A percentile compares a stretch with the other conserved stretches of the same genome.
Evolutionary conservation across 2,329 filamentous ascomycete species (phyloP).

Genomic region (Neoscytalidium dimidiatum): DNA sequence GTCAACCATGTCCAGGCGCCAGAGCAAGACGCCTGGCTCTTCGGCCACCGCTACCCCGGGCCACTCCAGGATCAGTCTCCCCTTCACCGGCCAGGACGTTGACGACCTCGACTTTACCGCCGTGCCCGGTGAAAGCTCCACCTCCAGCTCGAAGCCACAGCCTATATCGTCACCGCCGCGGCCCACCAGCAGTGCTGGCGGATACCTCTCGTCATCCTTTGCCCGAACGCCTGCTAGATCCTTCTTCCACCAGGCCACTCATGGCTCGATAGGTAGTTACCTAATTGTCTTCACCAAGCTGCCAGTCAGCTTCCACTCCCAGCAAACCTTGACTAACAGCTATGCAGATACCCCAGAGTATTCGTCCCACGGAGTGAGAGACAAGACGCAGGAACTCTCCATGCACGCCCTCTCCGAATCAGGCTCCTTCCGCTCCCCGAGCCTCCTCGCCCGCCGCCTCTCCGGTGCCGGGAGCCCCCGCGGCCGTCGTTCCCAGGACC

Average conservation of each 20-base stretch:
- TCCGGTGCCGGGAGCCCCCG: slow-evolving; percentile 2
- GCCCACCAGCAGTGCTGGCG: slow-evolving; percentile 9
- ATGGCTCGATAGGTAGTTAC: slow-evolving; percentile 58
- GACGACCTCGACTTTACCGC: slow-evolving; percentile 19
- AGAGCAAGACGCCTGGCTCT: slow-evolving; percentile 6
- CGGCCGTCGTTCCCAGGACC: slow-evolving; percentile 1
- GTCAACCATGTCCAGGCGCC: slow-evolving; percentile 7
- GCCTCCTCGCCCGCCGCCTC: slow-evolving; percentile 11
- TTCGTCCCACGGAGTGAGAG: slow-evolving; percentile 73
- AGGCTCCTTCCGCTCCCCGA: slow-evolving; percentile 20
- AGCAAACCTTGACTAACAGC: slow-evolving; percentile 5
- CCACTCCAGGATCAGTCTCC: slow-evolving; percentile 13
- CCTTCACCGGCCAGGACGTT: slow-evolving; percentile 19
- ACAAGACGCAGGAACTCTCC: slow-evolving; percentile 85
- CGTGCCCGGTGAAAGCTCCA: slow-evolving; percentile 4
- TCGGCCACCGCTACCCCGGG: background rate
- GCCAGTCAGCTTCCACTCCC: background rate
- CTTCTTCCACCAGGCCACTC: slow-evolving; percentile 67
- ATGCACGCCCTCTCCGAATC: slow-evolving; percentile 66
- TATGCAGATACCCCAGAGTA: slow-evolving; percentile 70
- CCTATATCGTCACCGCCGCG: slow-evolving; percentile 14
- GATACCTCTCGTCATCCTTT: slow-evolving; percentile 23
- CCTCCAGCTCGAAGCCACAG: slow-evolving; percentile 1
- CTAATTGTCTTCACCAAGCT: slow-evolving; percentile 20
- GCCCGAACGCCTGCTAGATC: slow-evolving; percentile 65